Evolutionary conservation across 75 land plant species (phyloP).

Genomic region (Isoetes taiwanensis): DNA sequence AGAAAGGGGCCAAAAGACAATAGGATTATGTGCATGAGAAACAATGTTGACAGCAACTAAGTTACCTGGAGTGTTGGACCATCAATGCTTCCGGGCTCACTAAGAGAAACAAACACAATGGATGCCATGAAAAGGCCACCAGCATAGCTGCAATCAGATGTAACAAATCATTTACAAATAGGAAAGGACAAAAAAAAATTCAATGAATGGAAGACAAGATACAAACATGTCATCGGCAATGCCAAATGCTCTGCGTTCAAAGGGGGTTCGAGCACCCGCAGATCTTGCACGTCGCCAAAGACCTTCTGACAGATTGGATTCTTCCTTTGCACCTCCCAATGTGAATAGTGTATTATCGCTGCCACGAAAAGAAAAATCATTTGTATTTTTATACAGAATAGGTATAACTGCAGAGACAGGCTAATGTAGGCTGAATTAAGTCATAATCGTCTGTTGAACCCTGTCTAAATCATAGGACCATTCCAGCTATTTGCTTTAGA

Average conservation of each 20-base stretch:
- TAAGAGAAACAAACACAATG: constrained; percentile 78
- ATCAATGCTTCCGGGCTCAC: constrained; percentile 67
- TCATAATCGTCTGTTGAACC: too few species aligned
- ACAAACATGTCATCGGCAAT: constrained; percentile 92
- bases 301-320: constrained; percentile 60
- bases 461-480: too few species aligned
- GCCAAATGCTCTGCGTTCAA: constrained; percentile 74
- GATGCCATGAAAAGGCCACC: constrained; percentile 92
- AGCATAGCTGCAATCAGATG: constrained; percentile 46
- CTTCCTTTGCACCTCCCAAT: too few species aligned
- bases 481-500: too few species aligned
- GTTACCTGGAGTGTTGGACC: constrained; percentile 81
- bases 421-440: too few species aligned
- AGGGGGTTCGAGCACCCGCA: constrained; percentile 67
- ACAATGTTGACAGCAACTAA: too few species aligned
- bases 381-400: too few species aligned
- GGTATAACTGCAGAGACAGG: too few species aligned
- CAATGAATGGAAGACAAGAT: neutral
- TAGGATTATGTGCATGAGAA: too few species aligned
- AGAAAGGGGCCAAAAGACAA: too few species aligned
- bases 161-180: neutral
- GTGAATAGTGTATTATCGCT: too few species aligned
- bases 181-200: neutral
- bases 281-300: constrained; percentile 74
- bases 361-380: too few species aligned